Evolutionary conservation across 495 filamentous ascomycete species (phyloP).

Genomic region (Penicillium alfredii): DNA sequence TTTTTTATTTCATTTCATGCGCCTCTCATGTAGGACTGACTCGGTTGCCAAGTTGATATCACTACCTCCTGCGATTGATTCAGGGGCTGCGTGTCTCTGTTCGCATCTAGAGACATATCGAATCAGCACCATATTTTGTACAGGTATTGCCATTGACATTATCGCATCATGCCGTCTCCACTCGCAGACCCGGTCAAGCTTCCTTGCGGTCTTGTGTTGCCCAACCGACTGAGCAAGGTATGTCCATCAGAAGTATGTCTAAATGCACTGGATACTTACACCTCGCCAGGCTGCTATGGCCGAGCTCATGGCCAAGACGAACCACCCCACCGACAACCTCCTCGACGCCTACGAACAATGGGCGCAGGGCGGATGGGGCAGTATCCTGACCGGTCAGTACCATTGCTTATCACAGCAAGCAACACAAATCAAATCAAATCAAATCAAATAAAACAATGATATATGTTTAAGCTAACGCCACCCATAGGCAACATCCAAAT

Average conservation of each 20-base stretch:
- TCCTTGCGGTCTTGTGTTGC: constrained; percentile 45
- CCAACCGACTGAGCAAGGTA: constrained; percentile 51
- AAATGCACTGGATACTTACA: background rate
- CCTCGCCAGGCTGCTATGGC: constrained; percentile 42
- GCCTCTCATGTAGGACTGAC: too few species aligned
- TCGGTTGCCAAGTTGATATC: too few species aligned
- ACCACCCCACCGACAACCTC: constrained; percentile 29
- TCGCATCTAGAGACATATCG: too few species aligned
- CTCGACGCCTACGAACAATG: constrained; percentile 41
- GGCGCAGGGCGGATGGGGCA: constrained; percentile 47
- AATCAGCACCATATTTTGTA: background rate
- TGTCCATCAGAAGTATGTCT: background rate
- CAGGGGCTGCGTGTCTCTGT: too few species aligned
- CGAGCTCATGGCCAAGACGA: constrained; percentile 33
- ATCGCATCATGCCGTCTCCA: constrained; percentile 22
- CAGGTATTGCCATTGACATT: background rate
- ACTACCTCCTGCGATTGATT: too few species aligned
- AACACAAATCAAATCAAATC: too few species aligned
- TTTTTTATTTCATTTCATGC: too few species aligned
- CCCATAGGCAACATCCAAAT: constrained; percentile 50
- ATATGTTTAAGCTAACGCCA: constrained; percentile 2
- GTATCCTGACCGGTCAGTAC: constrained; percentile 36
- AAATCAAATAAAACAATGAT: too few species aligned
- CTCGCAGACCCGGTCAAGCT: constrained; percentile 41
- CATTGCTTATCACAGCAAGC: too few species aligned